Conservation (phyloP, 208 protist species). For the Tetramitus jugosus region DNA sequence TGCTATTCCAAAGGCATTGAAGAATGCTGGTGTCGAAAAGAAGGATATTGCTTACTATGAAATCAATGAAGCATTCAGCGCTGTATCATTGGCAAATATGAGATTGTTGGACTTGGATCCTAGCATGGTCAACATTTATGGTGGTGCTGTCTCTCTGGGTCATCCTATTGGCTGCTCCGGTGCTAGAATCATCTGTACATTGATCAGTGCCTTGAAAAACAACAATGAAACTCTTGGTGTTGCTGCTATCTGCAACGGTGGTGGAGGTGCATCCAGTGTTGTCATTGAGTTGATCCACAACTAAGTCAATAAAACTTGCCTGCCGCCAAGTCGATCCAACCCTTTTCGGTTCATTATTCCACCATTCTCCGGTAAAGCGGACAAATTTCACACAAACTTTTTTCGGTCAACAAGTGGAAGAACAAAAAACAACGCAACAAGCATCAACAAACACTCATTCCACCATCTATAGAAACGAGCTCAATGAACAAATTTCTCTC, state of each 20-base stretch:
- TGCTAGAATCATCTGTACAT: conserved; percentile 66
- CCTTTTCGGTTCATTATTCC: too few relatives aligned
- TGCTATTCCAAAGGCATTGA: conserved; percentile 68
- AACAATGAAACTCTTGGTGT: conserved; percentile 53
- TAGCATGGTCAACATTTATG: conserved; percentile 80
- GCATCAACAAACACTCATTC: too few relatives aligned
- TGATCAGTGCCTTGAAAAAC: conserved; percentile 58
- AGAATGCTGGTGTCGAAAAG: conserved; percentile 44
- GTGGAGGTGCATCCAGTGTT: conserved; percentile 78
- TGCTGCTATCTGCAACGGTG: conserved; percentile 87
- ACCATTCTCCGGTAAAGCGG: too few relatives aligned
- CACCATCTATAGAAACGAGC: too few relatives aligned
- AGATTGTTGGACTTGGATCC: conserved; percentile 64
- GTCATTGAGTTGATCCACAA: too few relatives aligned
- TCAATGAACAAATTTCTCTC: too few relatives aligned
- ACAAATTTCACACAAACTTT: too few relatives aligned
- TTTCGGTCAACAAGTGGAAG: too few relatives aligned
- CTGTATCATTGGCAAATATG: conserved; percentile 72
- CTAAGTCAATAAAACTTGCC: too few relatives aligned
- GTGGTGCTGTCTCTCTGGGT: conserved; percentile 83
- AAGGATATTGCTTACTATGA: conserved; percentile 75
- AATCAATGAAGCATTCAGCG: conserved; percentile 93
- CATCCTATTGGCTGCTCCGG: conserved; percentile 87
- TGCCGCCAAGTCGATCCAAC: too few relatives aligned
- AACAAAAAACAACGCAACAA: too few relatives aligned